Conservation (phyloP, 1,284 basidiomycete species). For the Prillingera fragicola region DNA sequence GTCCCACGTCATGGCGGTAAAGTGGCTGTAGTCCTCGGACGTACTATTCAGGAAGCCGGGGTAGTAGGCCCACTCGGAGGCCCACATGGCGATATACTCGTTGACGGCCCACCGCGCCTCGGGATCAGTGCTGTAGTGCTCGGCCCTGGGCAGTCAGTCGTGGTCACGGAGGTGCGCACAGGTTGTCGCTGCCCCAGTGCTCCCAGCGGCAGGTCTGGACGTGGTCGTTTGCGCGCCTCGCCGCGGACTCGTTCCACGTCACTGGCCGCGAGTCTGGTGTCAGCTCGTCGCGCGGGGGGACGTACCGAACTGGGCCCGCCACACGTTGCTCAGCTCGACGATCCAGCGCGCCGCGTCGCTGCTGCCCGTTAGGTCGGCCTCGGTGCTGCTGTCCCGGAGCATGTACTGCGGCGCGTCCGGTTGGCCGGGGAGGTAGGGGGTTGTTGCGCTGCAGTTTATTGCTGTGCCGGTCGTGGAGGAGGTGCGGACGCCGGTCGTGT, state of each 20-base stretch:
- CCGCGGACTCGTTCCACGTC: constrained; percentile 15
- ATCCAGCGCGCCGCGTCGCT: constrained; percentile 9
- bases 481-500: no score
- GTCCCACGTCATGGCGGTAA: constrained; percentile 18
- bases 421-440: no score
- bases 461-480: no score
- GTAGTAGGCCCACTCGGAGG: constrained; percentile 17
- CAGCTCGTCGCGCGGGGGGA: no score
- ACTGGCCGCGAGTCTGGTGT: constrained; percentile 4
- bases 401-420: no score
- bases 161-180: no score
- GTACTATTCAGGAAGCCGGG: constrained; percentile 12
- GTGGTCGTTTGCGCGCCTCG: constrained; percentile 9
- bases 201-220: constrained; percentile 14
- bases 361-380: constrained; percentile 9
- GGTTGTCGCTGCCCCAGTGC: constrained; percentile 18
- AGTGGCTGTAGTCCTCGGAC: constrained; percentile 12
- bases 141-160: no score
- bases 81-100: constrained; percentile 15
- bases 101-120: constrained; percentile 8
- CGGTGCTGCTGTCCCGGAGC: constrained; percentile 1
- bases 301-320: constrained; percentile 13
- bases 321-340: constrained; percentile 9
- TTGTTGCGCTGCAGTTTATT: no score
- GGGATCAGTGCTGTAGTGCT: constrained; percentile 1